Percentiles rank a stretch among this genome's conserved stretches.
Conservation (phyloP, 2,329 filamentous ascomycete species). For the Exophiala alcalophila region DNA sequence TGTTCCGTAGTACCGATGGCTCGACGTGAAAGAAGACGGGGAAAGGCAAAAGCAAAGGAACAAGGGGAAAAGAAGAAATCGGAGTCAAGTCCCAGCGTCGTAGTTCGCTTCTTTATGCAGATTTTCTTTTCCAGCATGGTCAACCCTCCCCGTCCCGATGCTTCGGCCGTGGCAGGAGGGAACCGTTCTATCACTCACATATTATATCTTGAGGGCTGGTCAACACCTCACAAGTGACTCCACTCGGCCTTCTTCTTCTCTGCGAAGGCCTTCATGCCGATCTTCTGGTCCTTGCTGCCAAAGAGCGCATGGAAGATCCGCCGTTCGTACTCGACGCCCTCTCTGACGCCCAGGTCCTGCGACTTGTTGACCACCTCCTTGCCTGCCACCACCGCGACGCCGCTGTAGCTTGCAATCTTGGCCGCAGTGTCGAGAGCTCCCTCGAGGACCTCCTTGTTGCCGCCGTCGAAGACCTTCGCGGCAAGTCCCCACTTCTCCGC, state of each 20-base stretch:
- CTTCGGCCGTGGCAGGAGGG: too few relatives aligned
- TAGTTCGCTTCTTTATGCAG: too few relatives aligned
- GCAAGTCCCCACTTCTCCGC: conserved; percentile 90
- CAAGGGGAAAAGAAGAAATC: too few relatives aligned
- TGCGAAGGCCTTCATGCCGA: conserved; percentile 92
- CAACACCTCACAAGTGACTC: conserved; percentile 51
- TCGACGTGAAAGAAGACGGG: too few relatives aligned
- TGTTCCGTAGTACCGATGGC: too few relatives aligned
- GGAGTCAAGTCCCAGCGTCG: too few relatives aligned
- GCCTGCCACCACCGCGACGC: conserved; percentile 79
- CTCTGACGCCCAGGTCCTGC: conserved; percentile 80
- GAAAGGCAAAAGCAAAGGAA: too few relatives aligned
- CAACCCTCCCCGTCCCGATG: too few relatives aligned
- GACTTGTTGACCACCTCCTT: conserved; percentile 99
- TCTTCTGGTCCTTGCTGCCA: conserved; percentile 94
- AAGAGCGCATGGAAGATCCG: conserved; percentile 90
- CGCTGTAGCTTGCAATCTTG: conserved; percentile 82
- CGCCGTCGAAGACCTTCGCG: conserved; percentile 70
- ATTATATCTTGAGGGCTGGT: too few relatives aligned
- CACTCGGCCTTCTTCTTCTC: conserved; percentile 93
- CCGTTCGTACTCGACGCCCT: conserved; percentile 93
- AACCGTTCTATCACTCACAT: neutral
- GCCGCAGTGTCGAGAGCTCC: conserved; percentile 78
- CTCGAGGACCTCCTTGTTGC: conserved; percentile 76
- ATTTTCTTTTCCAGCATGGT: too few relatives aligned